Evolutionary conservation across 179 eudicot genomes (phyloP).

Genomic region (Heliamphora pulchella): DNA sequence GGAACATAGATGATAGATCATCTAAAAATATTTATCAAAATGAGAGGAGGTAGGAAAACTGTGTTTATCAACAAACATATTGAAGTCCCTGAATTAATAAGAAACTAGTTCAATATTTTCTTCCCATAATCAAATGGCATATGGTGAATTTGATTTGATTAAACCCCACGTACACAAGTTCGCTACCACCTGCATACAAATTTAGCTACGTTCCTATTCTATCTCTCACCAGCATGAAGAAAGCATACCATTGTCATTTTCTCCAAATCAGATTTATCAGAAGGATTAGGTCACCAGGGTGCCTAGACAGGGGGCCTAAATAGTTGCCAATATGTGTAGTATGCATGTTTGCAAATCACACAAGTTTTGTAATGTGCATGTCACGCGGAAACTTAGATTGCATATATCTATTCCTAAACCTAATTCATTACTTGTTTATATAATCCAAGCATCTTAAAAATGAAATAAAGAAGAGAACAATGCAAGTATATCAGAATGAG

Average conservation of each 20-base stretch:
- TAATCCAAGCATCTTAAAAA: not conserved
- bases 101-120: no score
- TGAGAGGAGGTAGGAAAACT: not conserved
- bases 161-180: not conserved
- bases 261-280: slow-evolving; percentile 3
- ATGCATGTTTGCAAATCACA: not conserved
- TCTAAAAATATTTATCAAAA: not conserved
- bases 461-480: no score
- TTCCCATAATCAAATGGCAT: not conserved
- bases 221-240: not conserved
- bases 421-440: not conserved
- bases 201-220: not conserved
- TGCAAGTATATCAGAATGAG: no score
- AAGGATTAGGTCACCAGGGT: not conserved
- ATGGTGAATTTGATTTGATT: not conserved
- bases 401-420: not conserved
- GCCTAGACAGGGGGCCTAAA: not conserved
- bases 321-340: not conserved
- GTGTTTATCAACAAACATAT: not conserved
- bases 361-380: not conserved
- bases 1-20: not conserved
- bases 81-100: not conserved
- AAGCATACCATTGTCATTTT: not conserved
- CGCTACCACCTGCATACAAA: not conserved
- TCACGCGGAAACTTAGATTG: not conserved